Base-by-base conservation (phyloP, 2,329 filamentous ascomycete species). In the Fusarium musae region DNA sequence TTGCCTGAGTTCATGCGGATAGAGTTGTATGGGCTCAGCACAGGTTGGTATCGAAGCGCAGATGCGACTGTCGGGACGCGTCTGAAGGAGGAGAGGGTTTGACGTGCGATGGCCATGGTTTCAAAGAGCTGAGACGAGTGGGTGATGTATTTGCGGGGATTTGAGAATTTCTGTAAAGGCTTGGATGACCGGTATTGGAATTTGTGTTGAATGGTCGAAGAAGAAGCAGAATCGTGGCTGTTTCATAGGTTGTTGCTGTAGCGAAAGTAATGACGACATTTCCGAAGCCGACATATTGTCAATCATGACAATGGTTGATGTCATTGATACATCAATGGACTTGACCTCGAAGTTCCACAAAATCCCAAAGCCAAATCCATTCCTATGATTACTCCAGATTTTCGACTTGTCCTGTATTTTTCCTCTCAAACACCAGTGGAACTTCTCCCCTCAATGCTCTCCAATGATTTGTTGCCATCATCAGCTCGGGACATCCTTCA, bases 181-280 rank as follows among this genome's bases (percentile, higher is more conserved):
- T 30, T 3, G 3, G 21, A 11, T 43, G 17, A 2, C n/a, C 13
- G 16, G 9, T 50, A 8, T 8, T 5, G 21, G 3, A 17, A 0
- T 16, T 11, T 12, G 3, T 46, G 19, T 50, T 56, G 17, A 23
- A 19, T 15, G 37, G 9, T 9, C 16, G 7, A 32, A 34, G 21
- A 19, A 19, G 21, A 5, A 3, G 8, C 21, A 47, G 11, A n/a
- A 52, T 60, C 28, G 39, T 50, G 28, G 32, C 21, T 50, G 30
- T 43, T 17, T 50, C 49, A 21, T 40, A 19, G 26, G 12, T 23
- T 15, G 36, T 19, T 47, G 5, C 5, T 34, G 39, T 30, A 47
- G n/a, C 46, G 9, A 44, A 37, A 44, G 32, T 58, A 49, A 71
- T 71, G 69, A 71, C 69, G 69, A 71, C 69, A 71, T 71, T 64